These are phyloP conservation scores for Aspergillus terreus DNA, from an alignment of 2,329 filamentous ascomycete genomes.

Conservation along the genomic window DNA sequence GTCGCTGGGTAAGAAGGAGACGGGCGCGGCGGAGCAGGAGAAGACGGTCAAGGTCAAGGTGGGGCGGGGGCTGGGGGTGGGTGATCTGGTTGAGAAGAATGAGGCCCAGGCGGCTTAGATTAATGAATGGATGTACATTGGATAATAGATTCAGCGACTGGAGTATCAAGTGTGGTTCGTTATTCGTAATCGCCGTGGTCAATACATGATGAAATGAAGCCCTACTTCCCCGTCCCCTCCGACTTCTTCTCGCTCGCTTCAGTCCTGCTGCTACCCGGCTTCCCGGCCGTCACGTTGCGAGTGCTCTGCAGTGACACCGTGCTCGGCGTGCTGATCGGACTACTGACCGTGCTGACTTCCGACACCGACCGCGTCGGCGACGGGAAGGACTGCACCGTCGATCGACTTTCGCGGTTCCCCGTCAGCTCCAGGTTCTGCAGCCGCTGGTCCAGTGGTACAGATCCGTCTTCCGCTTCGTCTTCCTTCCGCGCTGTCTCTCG, in stretches of 20 bases:
- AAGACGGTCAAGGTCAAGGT: conserved; percentile 83
- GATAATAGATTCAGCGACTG: not conserved
- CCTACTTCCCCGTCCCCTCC: not conserved
- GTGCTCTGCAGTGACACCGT: conserved; percentile 12
- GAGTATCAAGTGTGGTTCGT: not conserved
- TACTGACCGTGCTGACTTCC: conserved; percentile 16
- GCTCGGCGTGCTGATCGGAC: conserved; percentile 17
- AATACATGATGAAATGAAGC: not conserved
- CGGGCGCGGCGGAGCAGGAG: conserved; percentile 43
- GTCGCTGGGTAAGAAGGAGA: conserved; percentile 54
- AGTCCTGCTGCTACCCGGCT: not conserved
- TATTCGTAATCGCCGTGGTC: not conserved
- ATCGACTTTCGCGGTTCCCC: conserved; percentile 8
- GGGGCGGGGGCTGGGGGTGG: conserved; percentile 73
- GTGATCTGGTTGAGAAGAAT: conserved; percentile 51
- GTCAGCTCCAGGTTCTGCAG: conserved; percentile 20
- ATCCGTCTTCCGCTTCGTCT: conserved; percentile 3
- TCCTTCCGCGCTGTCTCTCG: conserved; percentile 17
- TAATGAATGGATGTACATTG: not conserved
- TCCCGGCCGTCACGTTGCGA: not conserved
- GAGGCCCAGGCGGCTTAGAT: conserved; percentile 27
- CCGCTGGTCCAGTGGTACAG: conserved; percentile 14
- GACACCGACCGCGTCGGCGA: conserved; percentile 11
- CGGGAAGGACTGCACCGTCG: conserved; percentile 11
- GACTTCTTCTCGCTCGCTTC: conserved; percentile 1